Conservation (phyloP, 1,284 basidiomycete genomes). For the Rhodotorula sp. region DNA sequence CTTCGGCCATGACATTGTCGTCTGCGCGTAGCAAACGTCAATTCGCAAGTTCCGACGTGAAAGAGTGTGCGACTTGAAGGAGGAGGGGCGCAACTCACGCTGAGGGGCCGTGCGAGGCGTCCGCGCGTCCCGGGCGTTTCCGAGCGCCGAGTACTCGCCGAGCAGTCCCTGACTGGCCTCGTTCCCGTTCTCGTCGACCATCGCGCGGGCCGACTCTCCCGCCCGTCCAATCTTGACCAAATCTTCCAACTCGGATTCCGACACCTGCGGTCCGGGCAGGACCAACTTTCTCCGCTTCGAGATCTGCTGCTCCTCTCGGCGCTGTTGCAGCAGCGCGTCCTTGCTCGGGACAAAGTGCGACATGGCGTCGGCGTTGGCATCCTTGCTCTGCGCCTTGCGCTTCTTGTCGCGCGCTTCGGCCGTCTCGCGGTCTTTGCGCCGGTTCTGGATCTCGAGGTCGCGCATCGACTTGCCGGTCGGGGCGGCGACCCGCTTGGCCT, state of each 20-base stretch:
- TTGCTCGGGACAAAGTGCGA: slow-evolving; percentile 89
- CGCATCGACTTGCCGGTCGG: slow-evolving; percentile 89
- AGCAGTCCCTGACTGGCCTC: slow-evolving; percentile 82
- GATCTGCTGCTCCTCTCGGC: slow-evolving; percentile 95
- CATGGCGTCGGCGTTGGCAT: slow-evolving; percentile 61
- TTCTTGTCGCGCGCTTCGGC: slow-evolving; percentile 80
- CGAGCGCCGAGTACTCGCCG: slow-evolving; percentile 80
- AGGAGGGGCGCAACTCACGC: slow-evolving; percentile 58
- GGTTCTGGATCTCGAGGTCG: slow-evolving; percentile 77
- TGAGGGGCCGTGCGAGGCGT: slow-evolving; percentile 90
- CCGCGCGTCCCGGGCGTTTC: slow-evolving; percentile 80
- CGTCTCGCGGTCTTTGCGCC: slow-evolving; percentile 86
- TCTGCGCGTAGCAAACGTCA: slow-evolving; percentile 54
- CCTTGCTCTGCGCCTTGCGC: slow-evolving; percentile 58
- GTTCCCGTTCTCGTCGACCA: slow-evolving; percentile 70
- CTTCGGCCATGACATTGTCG: slow-evolving; percentile 91
- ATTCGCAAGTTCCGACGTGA: background rate
- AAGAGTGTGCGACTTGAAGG: background rate
- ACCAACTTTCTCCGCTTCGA: slow-evolving; percentile 80
- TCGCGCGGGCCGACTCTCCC: slow-evolving; percentile 78
- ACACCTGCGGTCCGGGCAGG: slow-evolving; percentile 87
- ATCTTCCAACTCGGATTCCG: slow-evolving; percentile 93
- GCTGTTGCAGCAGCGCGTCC: slow-evolving; percentile 93
- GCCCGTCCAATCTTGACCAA: slow-evolving; percentile 98
- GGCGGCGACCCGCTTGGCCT: slow-evolving; percentile 78